Evolutionary conservation across 257 asterid species (phyloP).

Genomic region (Nicotiana otophora): DNA sequence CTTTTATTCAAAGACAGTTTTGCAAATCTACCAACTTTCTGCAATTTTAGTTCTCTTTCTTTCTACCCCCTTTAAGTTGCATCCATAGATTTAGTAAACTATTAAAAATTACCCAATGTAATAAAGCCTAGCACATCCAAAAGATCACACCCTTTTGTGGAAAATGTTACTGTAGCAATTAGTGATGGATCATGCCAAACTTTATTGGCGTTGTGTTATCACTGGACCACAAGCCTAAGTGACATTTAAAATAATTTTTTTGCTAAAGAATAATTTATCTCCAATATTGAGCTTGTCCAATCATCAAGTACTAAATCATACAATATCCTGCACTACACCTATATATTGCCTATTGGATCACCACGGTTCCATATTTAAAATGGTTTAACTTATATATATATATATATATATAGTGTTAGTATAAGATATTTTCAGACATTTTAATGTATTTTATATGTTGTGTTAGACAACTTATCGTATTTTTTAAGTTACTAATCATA

Average conservation of each 20-base stretch:
- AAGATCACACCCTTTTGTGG: not conserved
- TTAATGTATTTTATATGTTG: too few species aligned
- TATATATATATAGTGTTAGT: too few species aligned
- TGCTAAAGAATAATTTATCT: not conserved
- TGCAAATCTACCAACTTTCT: not conserved
- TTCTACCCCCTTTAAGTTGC: not conserved
- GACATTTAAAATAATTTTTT: not conserved
- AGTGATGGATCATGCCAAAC: not conserved
- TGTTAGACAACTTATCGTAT: too few species aligned
- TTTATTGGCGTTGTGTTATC: not conserved
- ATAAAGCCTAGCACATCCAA: not conserved
- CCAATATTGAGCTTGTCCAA: not conserved
- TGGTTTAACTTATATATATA: too few species aligned
- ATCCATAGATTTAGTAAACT: not conserved
- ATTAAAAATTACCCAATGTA: not conserved
- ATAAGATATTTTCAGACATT: too few species aligned
- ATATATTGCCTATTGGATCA: not conserved
- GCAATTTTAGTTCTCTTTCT: not conserved
- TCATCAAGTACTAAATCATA: not conserved
- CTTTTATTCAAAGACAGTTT: not conserved
- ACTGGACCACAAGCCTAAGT: not conserved
- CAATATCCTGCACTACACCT: not conserved
- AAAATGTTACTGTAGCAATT: not conserved
- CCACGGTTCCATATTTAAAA: not conserved
- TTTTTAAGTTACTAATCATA: not conserved